Base-by-base conservation (phyloP, 352 stramenopile genomes). In the Aphanomyces stellatus region DNA sequence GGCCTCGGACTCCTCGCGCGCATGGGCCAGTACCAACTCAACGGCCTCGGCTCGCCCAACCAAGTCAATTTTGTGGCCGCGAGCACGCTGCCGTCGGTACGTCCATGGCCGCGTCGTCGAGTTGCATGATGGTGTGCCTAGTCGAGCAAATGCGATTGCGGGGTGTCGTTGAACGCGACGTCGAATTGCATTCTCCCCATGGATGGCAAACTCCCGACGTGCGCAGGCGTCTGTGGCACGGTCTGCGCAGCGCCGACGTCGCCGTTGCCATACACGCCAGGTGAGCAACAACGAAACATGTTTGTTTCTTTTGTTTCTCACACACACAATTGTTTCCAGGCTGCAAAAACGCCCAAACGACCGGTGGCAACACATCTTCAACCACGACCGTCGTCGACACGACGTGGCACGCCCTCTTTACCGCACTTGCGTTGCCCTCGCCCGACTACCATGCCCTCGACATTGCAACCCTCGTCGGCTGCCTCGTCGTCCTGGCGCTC, bases 21-120 rank as follows among this genome's bases (percentile, higher is more conserved):
- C 35, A 84, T 93, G 69, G 82, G 82, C 7, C 30, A 70, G 15
- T 91, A 90, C 73, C 86, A 81, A 53, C 85, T 88, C 66, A 74
- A 79, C 53, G 75, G 70, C n/a, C 34, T 88, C 28, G 81, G 82
- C 27, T 88, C 81, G 11, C 79, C 84, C 2, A 72, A 81, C 6
- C 82, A 90, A 51, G 76, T 91, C 56, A 88, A 90, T 41, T 80
- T 91, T 67, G 40, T 67, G 17, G 22, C 49, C 7, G 60, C 60
- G 8, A 37, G 15, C 3, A 34, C 41, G 6, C 15, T 67, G 46
- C 11, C 41, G 10, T 0, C 15, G 41, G 60, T 67, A 31, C 33
- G 53, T 13, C 6, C 24, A 27, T 19, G 37, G 37, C 8, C 17
- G 8, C 37, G 17, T 43, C 17, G 8, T 17, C 37, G 17, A 43